Conservation (phyloP, 768 basidiomycete genomes). For the Mycena amicta region DNA sequence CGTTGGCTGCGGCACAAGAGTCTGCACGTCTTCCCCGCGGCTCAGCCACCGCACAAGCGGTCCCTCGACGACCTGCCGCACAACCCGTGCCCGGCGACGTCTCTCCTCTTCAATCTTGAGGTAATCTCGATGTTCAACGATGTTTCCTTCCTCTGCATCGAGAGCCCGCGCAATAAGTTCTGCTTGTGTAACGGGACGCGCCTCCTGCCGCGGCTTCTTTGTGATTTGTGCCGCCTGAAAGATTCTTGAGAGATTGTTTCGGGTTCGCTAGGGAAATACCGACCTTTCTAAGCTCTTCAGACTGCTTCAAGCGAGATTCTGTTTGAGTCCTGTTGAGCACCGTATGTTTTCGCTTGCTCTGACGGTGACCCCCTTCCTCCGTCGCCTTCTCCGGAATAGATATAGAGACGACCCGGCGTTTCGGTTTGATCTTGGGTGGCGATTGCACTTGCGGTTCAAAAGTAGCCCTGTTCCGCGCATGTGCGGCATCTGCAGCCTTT, state of each 20-base stretch:
- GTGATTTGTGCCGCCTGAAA: conserved; percentile 55
- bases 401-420: conserved; percentile 51
- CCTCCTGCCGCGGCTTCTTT: conserved; percentile 59
- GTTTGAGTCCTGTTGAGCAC: conserved; percentile 72
- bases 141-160: conserved; percentile 86
- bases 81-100: conserved; percentile 64
- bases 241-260: no score
- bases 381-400: conserved; percentile 61
- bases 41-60: conserved; percentile 76
- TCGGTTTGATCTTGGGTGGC: conserved; percentile 26
- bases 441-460: conserved; percentile 57
- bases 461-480: conserved; percentile 64
- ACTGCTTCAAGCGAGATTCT: conserved; percentile 63
- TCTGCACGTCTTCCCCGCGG: conserved; percentile 57
- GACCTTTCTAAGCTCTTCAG: conserved; percentile 60
- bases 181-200: conserved; percentile 68
- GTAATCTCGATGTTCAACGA: conserved; percentile 76
- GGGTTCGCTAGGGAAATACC: no score
- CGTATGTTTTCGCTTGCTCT: conserved; percentile 70
- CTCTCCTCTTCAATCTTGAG: conserved; percentile 82
- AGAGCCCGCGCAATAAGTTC: conserved; percentile 83
- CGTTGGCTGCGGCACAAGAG: conserved; percentile 42
- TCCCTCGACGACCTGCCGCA: conserved; percentile 62
- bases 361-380: conserved; percentile 49
- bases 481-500: conserved; percentile 65